A percentile compares a stretch with the other conserved stretches of the same genome.
Evolutionary conservation across 1,284 basidiomycete genomes (phyloP).

Genomic region (Farysia itapuensis): DNA sequence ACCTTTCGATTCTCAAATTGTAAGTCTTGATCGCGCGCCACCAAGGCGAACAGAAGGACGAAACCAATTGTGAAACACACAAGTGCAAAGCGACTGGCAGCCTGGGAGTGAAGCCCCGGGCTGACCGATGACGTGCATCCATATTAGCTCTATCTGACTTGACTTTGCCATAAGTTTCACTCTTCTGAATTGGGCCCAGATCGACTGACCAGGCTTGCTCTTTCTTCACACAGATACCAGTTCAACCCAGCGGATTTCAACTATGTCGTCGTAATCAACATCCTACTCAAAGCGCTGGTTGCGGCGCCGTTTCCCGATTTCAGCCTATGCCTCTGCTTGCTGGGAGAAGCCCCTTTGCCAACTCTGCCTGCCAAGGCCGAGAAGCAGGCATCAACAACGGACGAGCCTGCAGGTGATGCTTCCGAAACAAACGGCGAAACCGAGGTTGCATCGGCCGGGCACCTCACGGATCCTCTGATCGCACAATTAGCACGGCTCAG

Average conservation of each 20-base stretch:
- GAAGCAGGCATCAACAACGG: slow-evolving; percentile 22
- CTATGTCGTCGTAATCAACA: slow-evolving; percentile 87
- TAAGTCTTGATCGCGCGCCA: slow-evolving; percentile 58
- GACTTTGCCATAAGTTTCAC: background rate
- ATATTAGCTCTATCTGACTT: slow-evolving; percentile 60
- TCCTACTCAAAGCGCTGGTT: slow-evolving; percentile 87
- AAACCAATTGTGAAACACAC: too few relatives aligned
- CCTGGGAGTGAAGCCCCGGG: slow-evolving; percentile 48
- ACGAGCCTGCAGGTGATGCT: slow-evolving; percentile 19
- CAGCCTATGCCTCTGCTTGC: slow-evolving; percentile 84
- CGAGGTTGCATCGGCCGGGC: slow-evolving; percentile 59
- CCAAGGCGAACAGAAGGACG: too few relatives aligned
- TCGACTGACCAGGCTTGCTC: too few relatives aligned
- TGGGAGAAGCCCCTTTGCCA: slow-evolving; percentile 67
- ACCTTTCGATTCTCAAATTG: slow-evolving; percentile 85
- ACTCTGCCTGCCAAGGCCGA: slow-evolving; percentile 30
- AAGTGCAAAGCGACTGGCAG: slow-evolving; percentile 39
- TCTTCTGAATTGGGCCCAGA: too few relatives aligned
- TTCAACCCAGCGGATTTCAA: slow-evolving; percentile 93
- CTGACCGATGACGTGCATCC: slow-evolving; percentile 39
- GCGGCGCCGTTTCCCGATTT: slow-evolving; percentile 80
- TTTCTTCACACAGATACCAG: slow-evolving; percentile 73
- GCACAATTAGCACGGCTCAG: slow-evolving; percentile 75
- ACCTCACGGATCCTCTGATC: slow-evolving; percentile 65
- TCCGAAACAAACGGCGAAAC: slow-evolving; percentile 26